Evolutionary conservation across 495 filamentous ascomycete species (phyloP).

Genomic region (Xylaria telfairii): DNA sequence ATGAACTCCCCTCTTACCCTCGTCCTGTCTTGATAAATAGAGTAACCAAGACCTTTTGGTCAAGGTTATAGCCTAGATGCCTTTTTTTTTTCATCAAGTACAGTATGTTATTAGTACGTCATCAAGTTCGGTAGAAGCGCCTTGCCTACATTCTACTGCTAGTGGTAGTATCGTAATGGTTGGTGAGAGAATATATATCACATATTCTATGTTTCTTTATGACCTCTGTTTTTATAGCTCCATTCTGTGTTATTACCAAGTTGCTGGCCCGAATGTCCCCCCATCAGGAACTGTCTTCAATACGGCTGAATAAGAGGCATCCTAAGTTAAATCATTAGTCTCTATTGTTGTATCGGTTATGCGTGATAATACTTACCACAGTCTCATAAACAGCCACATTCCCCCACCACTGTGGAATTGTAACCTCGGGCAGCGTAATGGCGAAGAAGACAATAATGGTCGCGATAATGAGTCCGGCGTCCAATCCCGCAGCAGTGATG

Average conservation of each 20-base stretch:
- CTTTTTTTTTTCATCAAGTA: too few relatives aligned
- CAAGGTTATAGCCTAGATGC: too few relatives aligned
- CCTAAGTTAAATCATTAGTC: constrained; percentile 33
- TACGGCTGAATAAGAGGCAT: constrained; percentile 38
- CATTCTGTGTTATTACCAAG: constrained; percentile 28
- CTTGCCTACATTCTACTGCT: too few relatives aligned
- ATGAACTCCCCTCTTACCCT: too few relatives aligned
- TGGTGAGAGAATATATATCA: background rate
- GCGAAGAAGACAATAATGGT: constrained; percentile 57
- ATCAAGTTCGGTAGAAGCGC: too few relatives aligned
- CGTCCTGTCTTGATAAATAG: too few relatives aligned
- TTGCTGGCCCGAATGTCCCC: constrained; percentile 44
- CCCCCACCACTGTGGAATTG: constrained; percentile 57
- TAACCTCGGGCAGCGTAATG: constrained; percentile 46
- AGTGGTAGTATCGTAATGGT: too few relatives aligned
- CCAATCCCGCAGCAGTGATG: constrained; percentile 63
- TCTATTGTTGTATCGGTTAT: background rate
- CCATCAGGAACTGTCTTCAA: constrained; percentile 44
- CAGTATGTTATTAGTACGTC: too few relatives aligned
- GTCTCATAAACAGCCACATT: constrained; percentile 49
- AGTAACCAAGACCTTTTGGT: too few relatives aligned
- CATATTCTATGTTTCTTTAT: background rate
- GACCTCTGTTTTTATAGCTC: background rate
- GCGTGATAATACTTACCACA: constrained; percentile 30
- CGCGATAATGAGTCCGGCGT: constrained; percentile 50